Percentiles rank a stretch among this genome's conserved stretches.
phyloP scores from a whole-genome alignment of 306 rosid genomes.

The Casuarina glauca region DNA sequence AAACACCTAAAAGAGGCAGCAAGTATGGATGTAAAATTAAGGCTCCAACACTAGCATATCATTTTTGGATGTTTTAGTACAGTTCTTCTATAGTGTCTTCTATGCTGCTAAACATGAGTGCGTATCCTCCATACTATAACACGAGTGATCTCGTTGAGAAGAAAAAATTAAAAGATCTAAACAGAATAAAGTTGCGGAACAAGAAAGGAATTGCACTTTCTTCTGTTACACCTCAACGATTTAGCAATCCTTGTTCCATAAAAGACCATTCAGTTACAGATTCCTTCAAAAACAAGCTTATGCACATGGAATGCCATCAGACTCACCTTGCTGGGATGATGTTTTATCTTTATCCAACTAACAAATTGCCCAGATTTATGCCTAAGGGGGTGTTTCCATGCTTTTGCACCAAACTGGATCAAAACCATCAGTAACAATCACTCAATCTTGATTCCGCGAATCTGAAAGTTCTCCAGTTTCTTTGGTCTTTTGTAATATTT shows the following conservation, averaged over 20 bases:
- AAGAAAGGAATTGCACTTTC: too few species aligned
- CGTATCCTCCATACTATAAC: too few species aligned
- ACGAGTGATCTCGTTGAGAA: too few species aligned
- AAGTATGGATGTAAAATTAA: too few species aligned
- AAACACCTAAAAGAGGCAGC: too few species aligned
- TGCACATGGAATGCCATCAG: not conserved
- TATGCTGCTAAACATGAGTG: too few species aligned
- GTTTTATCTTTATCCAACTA: not conserved
- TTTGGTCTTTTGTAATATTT: slow-evolving; percentile 66
- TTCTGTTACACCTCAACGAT: too few species aligned
- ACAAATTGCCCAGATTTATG: not conserved
- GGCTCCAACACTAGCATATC: too few species aligned
- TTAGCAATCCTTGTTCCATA: not conserved
- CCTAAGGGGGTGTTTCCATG: not conserved
- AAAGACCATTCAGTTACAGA: not conserved
- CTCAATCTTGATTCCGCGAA: slow-evolving; percentile 47
- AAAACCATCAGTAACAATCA: slow-evolving; percentile 15
- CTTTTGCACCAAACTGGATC: not conserved
- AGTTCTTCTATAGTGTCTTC: too few species aligned
- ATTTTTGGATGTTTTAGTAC: too few species aligned
- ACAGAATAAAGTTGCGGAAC: too few species aligned
- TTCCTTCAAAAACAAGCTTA: not conserved
- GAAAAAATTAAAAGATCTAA: too few species aligned
- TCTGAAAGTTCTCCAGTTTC: slow-evolving; percentile 50
- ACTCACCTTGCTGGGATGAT: not conserved